Evolutionary conservation across 2,329 filamentous ascomycete genomes (phyloP).

Genomic region (Talaromyces rugulosus): DNA sequence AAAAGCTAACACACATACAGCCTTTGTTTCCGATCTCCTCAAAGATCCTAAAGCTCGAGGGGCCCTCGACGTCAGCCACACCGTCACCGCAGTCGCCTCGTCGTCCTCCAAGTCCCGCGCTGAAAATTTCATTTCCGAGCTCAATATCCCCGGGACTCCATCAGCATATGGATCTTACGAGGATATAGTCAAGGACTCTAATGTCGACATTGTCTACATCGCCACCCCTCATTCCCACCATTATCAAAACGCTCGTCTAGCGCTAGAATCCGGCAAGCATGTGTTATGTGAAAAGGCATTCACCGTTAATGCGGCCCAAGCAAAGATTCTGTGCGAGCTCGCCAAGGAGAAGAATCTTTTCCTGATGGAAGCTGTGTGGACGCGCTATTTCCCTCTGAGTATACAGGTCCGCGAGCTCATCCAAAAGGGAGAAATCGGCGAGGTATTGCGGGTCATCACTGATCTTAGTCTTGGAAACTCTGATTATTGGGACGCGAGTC

Average conservation of each 20-base stretch:
- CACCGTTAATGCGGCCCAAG: constrained; percentile 76
- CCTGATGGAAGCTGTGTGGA: constrained; percentile 89
- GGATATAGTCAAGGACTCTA: constrained; percentile 71
- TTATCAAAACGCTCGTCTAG: constrained; percentile 86
- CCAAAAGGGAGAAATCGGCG: constrained; percentile 58
- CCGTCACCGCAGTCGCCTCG: constrained; percentile 74
- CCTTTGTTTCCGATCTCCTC: constrained; percentile 73
- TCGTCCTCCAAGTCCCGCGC: constrained; percentile 64
- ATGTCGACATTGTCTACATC: constrained; percentile 83
- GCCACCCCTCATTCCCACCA: constrained; percentile 90
- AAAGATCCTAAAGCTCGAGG: constrained; percentile 66
- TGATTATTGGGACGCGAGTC: constrained; percentile 51
- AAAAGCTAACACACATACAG: constrained; percentile 24
- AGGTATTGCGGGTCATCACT: constrained; percentile 53
- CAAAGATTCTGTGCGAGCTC: constrained; percentile 65
- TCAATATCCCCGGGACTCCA: constrained; percentile 63
- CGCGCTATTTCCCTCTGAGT: constrained; percentile 79
- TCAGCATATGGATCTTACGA: constrained; percentile 76
- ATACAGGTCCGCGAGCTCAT: constrained; percentile 60
- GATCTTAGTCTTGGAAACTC: constrained; percentile 63
- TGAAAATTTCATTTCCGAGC: constrained; percentile 65
- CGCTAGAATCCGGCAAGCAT: constrained; percentile 76
- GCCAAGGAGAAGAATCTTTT: constrained; percentile 70
- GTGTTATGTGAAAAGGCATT: constrained; percentile 90
- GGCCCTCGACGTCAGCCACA: constrained; percentile 69